Evolutionary conservation across 2,329 filamentous ascomycete genomes (phyloP).

Genomic region (Fusarium oxysporum): DNA sequence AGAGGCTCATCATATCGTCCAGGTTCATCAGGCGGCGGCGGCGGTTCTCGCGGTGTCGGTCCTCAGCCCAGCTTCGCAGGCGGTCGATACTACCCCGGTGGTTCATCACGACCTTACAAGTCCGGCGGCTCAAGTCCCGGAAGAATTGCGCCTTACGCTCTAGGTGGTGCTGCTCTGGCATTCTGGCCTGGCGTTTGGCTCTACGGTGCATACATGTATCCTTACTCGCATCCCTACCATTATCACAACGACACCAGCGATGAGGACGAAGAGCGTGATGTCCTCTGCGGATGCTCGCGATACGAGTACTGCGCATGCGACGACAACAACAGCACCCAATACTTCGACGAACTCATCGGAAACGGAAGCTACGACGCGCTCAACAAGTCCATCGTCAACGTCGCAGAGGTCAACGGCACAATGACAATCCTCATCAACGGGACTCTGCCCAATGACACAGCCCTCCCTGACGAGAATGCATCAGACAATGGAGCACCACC

Average conservation of each 20-base stretch:
- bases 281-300: slow-evolving; percentile 64
- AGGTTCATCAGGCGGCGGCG: slow-evolving; percentile 23
- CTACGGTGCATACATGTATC: slow-evolving; percentile 71
- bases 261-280: slow-evolving; percentile 49
- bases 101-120: slow-evolving; percentile 69
- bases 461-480: slow-evolving; percentile 54
- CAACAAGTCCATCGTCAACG: slow-evolving; percentile 71
- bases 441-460: slow-evolving; percentile 79
- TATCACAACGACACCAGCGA: slow-evolving; percentile 64
- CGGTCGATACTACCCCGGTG: slow-evolving; percentile 75
- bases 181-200: slow-evolving; percentile 76
- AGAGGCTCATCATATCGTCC: slow-evolving; percentile 38
- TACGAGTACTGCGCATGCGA: slow-evolving; percentile 72
- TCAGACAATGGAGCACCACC: slow-evolving; percentile 41
- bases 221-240: slow-evolving; percentile 56
- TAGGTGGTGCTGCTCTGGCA: slow-evolving; percentile 61
- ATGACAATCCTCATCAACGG: slow-evolving; percentile 78
- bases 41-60: slow-evolving; percentile 68
- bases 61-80: slow-evolving; percentile 68
- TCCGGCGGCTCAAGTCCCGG: slow-evolving; percentile 65
- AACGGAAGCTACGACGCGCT: slow-evolving; percentile 70
- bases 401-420: slow-evolving; percentile 71
- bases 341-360: slow-evolving; percentile 72
- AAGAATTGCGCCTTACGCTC: slow-evolving; percentile 64
- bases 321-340: slow-evolving; percentile 70